Conservation (phyloP, 2,329 filamentous ascomycete species). For the Atkinsonella hypoxylon region DNA sequence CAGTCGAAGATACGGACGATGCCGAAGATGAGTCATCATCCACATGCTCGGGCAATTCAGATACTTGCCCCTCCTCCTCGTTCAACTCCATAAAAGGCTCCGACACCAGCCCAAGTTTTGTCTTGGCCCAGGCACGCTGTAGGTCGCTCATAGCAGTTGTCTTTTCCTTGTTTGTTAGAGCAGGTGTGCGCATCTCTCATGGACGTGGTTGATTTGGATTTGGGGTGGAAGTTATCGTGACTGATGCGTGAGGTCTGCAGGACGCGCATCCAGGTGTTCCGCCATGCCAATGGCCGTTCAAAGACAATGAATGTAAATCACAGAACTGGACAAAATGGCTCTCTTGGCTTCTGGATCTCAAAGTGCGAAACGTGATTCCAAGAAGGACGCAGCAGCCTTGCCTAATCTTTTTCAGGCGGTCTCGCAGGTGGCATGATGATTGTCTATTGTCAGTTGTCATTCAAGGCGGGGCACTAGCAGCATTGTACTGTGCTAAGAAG, state of each 20-base stretch:
- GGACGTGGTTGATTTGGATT: not conserved
- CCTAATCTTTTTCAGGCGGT: not conserved
- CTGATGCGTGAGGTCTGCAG: not conserved
- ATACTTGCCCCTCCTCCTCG: constrained; percentile 34
- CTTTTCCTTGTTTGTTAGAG: not conserved
- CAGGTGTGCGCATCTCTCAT: not conserved
- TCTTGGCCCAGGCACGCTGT: constrained; percentile 66
- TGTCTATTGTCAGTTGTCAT: not conserved
- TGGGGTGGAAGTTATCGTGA: not conserved
- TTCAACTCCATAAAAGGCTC: constrained; percentile 40
- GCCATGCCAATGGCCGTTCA: not conserved
- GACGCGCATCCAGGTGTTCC: not conserved
- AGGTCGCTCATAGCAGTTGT: constrained; percentile 61
- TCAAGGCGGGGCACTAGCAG: not conserved
- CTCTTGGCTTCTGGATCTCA: not conserved
- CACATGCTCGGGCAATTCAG: constrained; percentile 31
- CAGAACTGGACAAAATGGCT: not conserved
- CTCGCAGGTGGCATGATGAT: not conserved
- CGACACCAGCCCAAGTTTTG: constrained; percentile 51
- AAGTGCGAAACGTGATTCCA: not conserved
- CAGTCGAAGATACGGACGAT: constrained; percentile 81
- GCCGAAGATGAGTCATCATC: constrained; percentile 60
- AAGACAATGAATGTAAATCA: not conserved
- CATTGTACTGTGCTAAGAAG: not conserved
- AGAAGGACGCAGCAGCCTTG: not conserved